Evolutionary conservation across 371 early-diverging fungal genomes (phyloP), one percentile per base, ranked within the genome.

Genomic region (Quaeritorhiza haematococci): DNA sequence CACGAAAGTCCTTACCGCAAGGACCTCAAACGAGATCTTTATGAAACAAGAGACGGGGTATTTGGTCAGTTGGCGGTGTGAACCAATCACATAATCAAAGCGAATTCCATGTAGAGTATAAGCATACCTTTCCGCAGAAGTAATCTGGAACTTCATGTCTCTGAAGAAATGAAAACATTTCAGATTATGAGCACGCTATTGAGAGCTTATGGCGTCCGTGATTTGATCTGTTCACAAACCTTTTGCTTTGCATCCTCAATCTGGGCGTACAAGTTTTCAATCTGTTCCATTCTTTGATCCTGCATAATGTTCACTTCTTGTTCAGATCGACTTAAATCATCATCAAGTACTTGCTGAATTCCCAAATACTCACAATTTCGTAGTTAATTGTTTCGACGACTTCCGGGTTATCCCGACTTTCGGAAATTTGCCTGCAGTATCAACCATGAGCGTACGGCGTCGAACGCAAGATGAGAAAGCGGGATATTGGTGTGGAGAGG

Each of bases 11-110:
- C n/a, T n/a, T n/a, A n/a, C n/a, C n/a, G n/a, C n/a, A n/a, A n/a
- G n/a, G 27, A 75, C 38, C 52, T 78, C 75, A 59, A 78, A 75
- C 32, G 62, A 63, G 26, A 78, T 78, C 54, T 64, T 24, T 27
- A 34, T 19, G 30, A 27, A 53, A 17, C 21, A 56, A 56, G 7
- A 29, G 15, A 23, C 29, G 7, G 6, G 7, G 35, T 10, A 10
- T 23, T 59, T 23, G 10, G 8, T 8, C 5, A 21, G 23, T 21
- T 56, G 26, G 28, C 10, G 24, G 29, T 58, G n/a, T n/a, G n/a
- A n/a, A n/a, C n/a, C n/a, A n/a, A n/a, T n/a, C n/a, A n/a, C n/a
- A n/a, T n/a, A n/a, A n/a, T n/a, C n/a, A n/a, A n/a, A n/a, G n/a
- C n/a, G n/a, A n/a, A n/a, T n/a, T n/a, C n/a, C n/a, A n/a, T n/a